These are phyloP conservation scores for Russula dissimulans DNA, from an alignment of 768 basidiomycete species.

Conservation along the genomic window DNA sequence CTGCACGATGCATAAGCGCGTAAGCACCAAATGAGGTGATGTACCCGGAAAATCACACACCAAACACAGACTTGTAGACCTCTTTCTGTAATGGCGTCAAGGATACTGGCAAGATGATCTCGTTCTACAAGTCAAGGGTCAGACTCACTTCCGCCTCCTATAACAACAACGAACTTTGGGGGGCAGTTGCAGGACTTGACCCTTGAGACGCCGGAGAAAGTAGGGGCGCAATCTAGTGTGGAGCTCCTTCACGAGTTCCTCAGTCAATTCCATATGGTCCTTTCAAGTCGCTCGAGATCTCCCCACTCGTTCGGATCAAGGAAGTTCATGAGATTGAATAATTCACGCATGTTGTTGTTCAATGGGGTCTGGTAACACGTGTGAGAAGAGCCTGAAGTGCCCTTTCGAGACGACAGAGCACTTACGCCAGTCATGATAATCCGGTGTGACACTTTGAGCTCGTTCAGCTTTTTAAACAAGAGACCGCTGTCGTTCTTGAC, in stretches of 20 bases:
- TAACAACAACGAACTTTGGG: slow-evolving; percentile 53
- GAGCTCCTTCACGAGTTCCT: slow-evolving; percentile 71
- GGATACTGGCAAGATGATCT: slow-evolving; percentile 85
- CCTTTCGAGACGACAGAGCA: slow-evolving; percentile 7
- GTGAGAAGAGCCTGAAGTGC: background rate
- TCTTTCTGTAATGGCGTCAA: slow-evolving; percentile 82
- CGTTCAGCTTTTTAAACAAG: slow-evolving; percentile 75
- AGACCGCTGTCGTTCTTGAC: slow-evolving; percentile 78
- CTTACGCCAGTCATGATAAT: slow-evolving; percentile 83
- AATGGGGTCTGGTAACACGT: slow-evolving; percentile 59
- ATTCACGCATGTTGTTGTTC: slow-evolving; percentile 93
- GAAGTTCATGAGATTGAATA: slow-evolving; percentile 97
- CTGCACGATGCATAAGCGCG: slow-evolving; percentile 30
- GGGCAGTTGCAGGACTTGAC: slow-evolving; percentile 85
- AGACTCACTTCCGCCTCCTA: background rate
- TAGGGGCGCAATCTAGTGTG: slow-evolving; percentile 78
- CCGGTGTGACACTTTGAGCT: slow-evolving; percentile 68
- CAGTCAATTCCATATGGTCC: slow-evolving; percentile 67
- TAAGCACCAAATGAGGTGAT: slow-evolving; percentile 9
- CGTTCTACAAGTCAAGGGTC: slow-evolving; percentile 44
- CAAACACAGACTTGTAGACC: slow-evolving; percentile 78
- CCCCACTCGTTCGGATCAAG: slow-evolving; percentile 70
- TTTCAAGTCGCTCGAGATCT: slow-evolving; percentile 67
- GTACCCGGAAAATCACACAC: slow-evolving; percentile 31
- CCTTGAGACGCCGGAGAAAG: slow-evolving; percentile 89